Percentiles rank a stretch among this genome's conserved stretches.
Conservation (phyloP, 1,284 basidiomycete genomes). For the Puccinia horiana region DNA sequence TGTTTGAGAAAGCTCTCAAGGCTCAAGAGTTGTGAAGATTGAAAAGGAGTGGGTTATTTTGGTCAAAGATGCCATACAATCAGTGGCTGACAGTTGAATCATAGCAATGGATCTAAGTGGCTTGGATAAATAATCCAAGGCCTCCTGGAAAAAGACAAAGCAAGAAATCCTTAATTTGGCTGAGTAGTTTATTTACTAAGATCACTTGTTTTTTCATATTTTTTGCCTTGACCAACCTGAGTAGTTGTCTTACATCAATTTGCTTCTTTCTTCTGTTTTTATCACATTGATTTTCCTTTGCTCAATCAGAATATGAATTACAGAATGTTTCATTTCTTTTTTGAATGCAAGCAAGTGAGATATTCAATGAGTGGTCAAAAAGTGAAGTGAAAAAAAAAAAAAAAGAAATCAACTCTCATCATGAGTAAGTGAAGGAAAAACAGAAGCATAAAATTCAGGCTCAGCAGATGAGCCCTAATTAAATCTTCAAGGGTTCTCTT, state of each 20-base stretch:
- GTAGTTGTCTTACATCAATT: too few relatives aligned
- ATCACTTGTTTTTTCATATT: too few relatives aligned
- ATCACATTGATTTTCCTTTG: too few relatives aligned
- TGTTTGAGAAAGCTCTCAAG: not conserved
- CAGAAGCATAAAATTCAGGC: not conserved
- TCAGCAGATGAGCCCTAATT: conserved; percentile 82
- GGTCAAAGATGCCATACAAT: not conserved
- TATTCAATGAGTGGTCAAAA: too few relatives aligned
- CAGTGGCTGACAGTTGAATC: not conserved
- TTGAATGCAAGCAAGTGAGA: too few relatives aligned
- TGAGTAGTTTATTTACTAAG: not conserved
- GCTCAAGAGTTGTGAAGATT: not conserved
- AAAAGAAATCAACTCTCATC: not conserved
- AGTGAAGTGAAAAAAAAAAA: conserved; percentile 30
- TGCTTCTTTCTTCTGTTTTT: not conserved
- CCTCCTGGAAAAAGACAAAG: not conserved
- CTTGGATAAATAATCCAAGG: not conserved
- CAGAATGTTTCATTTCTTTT: too few relatives aligned
- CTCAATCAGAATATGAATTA: not conserved
- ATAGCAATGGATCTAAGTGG: not conserved
- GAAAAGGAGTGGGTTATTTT: not conserved
- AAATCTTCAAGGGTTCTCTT: too few relatives aligned
- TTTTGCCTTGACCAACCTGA: too few relatives aligned
- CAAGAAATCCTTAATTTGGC: not conserved
- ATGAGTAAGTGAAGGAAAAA: conserved; percentile 31